Conservation (phyloP, 805 yeast genomes). For the Sungouiella blattae region DNA sequence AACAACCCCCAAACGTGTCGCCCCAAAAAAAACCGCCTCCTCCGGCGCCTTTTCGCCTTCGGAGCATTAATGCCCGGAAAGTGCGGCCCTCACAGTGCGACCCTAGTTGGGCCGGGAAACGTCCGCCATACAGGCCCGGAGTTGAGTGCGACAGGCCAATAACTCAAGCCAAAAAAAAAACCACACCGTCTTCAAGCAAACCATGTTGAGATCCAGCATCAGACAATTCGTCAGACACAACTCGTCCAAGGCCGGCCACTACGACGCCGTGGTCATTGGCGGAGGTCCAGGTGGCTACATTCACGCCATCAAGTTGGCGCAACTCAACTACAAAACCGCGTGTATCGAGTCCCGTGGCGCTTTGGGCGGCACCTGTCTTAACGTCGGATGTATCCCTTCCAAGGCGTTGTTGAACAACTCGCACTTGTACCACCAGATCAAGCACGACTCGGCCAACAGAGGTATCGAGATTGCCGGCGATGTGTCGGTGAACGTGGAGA, state of each 20-base stretch:
- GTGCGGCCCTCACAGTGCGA: too few relatives aligned
- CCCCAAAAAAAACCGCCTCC: too few relatives aligned
- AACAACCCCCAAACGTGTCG: too few relatives aligned
- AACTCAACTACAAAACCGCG: constrained; percentile 89
- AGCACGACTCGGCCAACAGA: constrained; percentile 77
- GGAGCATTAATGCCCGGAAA: too few relatives aligned
- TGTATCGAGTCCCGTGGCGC: constrained; percentile 96
- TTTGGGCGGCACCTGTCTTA: constrained; percentile 97
- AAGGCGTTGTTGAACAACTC: constrained; percentile 94
- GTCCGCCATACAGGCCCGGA: too few relatives aligned
- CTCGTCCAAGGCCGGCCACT: constrained; percentile 50
- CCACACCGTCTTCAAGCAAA: constrained; percentile 1
- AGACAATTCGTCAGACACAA: constrained; percentile 38
- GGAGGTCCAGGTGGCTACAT: constrained; percentile 99
- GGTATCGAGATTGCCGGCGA: constrained; percentile 84
- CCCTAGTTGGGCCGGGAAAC: too few relatives aligned
- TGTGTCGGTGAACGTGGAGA: constrained; percentile 68
- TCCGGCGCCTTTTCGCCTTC: too few relatives aligned
- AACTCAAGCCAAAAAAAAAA: constrained; percentile 6
- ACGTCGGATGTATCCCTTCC: constrained; percentile 99
- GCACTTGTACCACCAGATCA: constrained; percentile 83
- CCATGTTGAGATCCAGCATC: constrained; percentile 21
- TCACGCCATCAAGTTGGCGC: constrained; percentile 98
- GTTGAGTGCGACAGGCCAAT: too few relatives aligned
- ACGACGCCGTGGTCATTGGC: constrained; percentile 92